phyloP scores from a whole-genome alignment of 305 asterid genomes.

The Withania somnifera region DNA sequence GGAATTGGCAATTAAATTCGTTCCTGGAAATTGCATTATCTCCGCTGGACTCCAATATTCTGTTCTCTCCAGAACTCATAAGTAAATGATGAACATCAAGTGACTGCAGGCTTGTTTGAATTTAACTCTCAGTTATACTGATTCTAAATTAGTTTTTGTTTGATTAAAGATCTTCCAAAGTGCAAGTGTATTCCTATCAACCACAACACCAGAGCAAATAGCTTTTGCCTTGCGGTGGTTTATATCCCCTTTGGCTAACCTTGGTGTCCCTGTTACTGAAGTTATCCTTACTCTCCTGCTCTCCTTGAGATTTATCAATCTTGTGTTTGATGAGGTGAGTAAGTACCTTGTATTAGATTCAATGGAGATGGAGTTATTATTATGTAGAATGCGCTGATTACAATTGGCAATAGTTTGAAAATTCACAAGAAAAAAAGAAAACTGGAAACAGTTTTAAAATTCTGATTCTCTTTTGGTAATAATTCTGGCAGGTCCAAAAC shows the following conservation, averaged over 20 bases:
- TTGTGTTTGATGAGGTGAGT: conserved; percentile 91
- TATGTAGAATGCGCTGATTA: background rate
- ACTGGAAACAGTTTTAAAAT: background rate
- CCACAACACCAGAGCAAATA: conserved; percentile 91
- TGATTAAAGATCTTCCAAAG: conserved; percentile 76
- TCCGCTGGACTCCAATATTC: background rate
- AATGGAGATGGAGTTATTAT: background rate
- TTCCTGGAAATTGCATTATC: background rate
- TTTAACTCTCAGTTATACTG: background rate
- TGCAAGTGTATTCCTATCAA: conserved; percentile 89
- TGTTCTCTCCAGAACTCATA: background rate
- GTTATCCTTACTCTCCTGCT: conserved; percentile 78
- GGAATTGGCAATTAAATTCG: background rate
- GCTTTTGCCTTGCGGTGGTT: conserved; percentile 87
- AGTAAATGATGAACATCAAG: background rate
- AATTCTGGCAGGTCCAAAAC: conserved; percentile 60
- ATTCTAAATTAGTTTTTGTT: conserved; percentile 3
- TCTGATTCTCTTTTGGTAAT: background rate
- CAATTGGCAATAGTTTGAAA: background rate
- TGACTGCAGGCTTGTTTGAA: background rate
- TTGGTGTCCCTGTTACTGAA: conserved; percentile 83
- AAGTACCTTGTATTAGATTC: background rate
- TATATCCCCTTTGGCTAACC: conserved; percentile 48
- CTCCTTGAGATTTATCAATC: conserved; percentile 75
- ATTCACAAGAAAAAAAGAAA: background rate